Base-by-base conservation (phyloP, 2,329 filamentous ascomycete genomes). In the Ceratocystis variospora region DNA sequence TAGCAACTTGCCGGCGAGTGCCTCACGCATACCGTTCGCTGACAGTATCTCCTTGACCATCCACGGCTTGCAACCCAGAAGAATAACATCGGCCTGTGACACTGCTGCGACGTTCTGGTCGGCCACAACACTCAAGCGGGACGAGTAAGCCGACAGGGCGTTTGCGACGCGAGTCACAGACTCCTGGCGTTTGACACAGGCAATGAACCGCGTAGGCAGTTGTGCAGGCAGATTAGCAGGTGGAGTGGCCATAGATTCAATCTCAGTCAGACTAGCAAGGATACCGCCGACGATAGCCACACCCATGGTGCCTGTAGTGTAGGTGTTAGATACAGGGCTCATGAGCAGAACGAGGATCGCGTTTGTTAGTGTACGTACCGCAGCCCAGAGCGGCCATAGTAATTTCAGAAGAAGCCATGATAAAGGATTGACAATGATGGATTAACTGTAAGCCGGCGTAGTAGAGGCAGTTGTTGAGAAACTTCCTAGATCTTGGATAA, bases 231-330 rank as follows among this genome's bases (percentile, higher is more conserved):
- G 61, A 15, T 55, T 63, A 7, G 81, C 70, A 75, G 2, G 79
- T 77, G 44, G 75, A 77, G 70, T 75, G 80, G 70, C 76, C 76
- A 63, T 76, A 76, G 28, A 74, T 77, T 65, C 78, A 78, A 80
- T 77, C 70, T 77, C 80, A 48, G 78, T 77, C 57, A 94, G 81
- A 10, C 88, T 89, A 68, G 83, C 79, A 71, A 95, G 82, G 72
- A 96, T 87, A 69, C 90, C 90, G 65, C 83, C 86, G 67, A 95
- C 83, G 71, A 96, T 92, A 67, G 89, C 89, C 68, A 89, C 89
- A 68, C 90, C 90, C 84, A 96, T 89, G 64, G 86, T 92, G 70
- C 89, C 88, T 91, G 61, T 15, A 22, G 62, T 65, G 37, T 45
- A 66, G 62, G 55, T 46, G 67, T 68, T 68, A 68, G 67, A 19